Evolutionary conservation across 352 stramenopile species (phyloP).

Genomic region (Phytopythium chamaehyphon): DNA sequence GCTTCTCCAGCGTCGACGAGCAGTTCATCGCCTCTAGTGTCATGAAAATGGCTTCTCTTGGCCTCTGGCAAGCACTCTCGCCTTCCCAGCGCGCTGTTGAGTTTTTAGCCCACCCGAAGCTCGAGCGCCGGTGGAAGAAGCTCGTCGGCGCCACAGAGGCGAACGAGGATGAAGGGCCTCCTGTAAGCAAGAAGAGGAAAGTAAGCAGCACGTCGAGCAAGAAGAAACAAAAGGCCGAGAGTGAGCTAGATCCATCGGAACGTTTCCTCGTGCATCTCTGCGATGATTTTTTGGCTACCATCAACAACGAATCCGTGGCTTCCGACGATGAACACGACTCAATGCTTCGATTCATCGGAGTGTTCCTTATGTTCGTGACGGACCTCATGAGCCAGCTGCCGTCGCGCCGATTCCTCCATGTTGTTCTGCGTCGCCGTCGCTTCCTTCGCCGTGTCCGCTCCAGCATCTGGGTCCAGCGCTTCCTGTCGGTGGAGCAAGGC

Average conservation of each 20-base stretch:
- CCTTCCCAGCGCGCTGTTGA: slow-evolving; percentile 52
- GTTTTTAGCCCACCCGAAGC: slow-evolving; percentile 59
- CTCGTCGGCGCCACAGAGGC: slow-evolving; percentile 9
- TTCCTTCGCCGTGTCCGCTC: slow-evolving; percentile 35
- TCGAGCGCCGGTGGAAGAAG: slow-evolving; percentile 64
- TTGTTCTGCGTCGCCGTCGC: slow-evolving; percentile 63
- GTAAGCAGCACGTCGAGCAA: slow-evolving; percentile 9
- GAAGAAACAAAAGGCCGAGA: slow-evolving; percentile 32
- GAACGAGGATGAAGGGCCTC: slow-evolving; percentile 7
- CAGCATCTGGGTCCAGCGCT: slow-evolving; percentile 36
- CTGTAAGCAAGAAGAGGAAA: slow-evolving; percentile 7
- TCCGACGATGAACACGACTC: slow-evolving; percentile 11
- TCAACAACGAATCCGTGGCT: slow-evolving; percentile 16
- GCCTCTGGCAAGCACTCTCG: slow-evolving; percentile 57
- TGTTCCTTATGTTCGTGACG: slow-evolving; percentile 75
- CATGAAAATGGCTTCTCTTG: slow-evolving; percentile 62
- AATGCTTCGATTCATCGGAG: slow-evolving; percentile 40
- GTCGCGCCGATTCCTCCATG: slow-evolving; percentile 85
- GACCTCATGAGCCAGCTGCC: slow-evolving; percentile 87
- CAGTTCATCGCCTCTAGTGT: slow-evolving; percentile 39
- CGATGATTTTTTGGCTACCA: slow-evolving; percentile 38
- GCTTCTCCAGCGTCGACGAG: slow-evolving; percentile 61
- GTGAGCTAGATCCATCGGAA: slow-evolving; percentile 3
- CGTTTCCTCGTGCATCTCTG: slow-evolving; percentile 33
- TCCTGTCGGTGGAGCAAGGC: slow-evolving; percentile 15